Evolutionary conservation across 2,329 filamentous ascomycete species (phyloP).

Genomic region (Pseudofabraea citricarpa): DNA sequence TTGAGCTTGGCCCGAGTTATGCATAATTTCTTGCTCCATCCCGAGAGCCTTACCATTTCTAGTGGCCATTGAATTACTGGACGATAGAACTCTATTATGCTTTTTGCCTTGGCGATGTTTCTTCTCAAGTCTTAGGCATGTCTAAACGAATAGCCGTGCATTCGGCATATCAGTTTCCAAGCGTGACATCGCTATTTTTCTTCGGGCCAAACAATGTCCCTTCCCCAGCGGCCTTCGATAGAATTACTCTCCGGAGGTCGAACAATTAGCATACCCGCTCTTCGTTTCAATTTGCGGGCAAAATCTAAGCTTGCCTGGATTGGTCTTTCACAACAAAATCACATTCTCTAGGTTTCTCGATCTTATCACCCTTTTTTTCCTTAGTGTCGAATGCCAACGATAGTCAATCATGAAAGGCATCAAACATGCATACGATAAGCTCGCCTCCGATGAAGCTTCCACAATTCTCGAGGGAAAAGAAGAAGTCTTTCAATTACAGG

Average conservation of each 20-base stretch:
- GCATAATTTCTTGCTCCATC: no score
- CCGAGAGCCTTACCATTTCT: neutral
- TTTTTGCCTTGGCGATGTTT: neutral
- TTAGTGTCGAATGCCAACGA: neutral
- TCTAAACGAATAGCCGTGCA: neutral
- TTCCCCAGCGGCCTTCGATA: neutral
- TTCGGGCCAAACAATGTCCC: neutral
- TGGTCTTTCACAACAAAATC: constrained; percentile 3
- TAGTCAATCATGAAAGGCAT: constrained; percentile 1
- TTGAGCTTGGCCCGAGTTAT: no score
- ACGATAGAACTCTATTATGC: neutral
- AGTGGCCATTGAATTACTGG: neutral
- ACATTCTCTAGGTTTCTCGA: neutral
- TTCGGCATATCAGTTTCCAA: neutral
- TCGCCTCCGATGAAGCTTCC: constrained; percentile 1
- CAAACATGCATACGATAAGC: constrained; percentile 4
- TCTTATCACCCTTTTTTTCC: neutral
- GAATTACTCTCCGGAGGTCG: neutral
- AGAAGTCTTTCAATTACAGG: constrained; percentile 1
- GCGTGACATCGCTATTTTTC: neutral
- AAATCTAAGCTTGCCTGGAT: neutral
- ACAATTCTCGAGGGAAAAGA: neutral
- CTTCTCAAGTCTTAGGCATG: neutral
- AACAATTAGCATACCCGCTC: neutral
- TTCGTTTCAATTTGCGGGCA: neutral